Base-by-base conservation (phyloP, 495 filamentous ascomycete species). In the Symbiotaphrina buchneri region DNA sequence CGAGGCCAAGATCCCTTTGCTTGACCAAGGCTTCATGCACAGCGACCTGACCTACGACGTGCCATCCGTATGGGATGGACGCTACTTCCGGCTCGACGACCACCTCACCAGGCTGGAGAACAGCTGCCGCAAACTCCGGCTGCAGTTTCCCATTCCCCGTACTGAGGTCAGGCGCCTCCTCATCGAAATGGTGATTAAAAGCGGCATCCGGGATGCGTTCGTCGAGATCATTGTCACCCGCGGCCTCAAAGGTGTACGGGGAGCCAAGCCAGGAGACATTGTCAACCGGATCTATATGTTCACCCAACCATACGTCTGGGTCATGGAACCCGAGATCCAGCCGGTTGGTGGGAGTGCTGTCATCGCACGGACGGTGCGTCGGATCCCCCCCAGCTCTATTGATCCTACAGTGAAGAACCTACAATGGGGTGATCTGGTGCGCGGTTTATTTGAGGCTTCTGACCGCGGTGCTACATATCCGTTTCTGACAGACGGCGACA, bases 1-100 rank as follows among this genome's bases (percentile, higher is more conserved):
- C 21, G 36, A 53, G 29, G 53, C 53, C 0, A 51, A 45, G 27
- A 54, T 56, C 18, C 53, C 53, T 0, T 36, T 56, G 3, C 30
- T 52, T 1, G 53, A 56, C 33, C 46, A 56, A 39, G 53, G 53
- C 19, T 56, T 56, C 34, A 36, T 54, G 32, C 53, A 51, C 37
- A 47, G 51, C 41, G 53, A 56, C 20, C 33, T 56, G 18, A 52
- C 50, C 15, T 56, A 56, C 33, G 53, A 56, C 28, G 53, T 56
- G 3, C 53, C 53, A 3, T 42, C 49, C 0, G 45, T 56, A 18
- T 54, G 53, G 53, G 47, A 54, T 29, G 51, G 53, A 6, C 47
- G 53, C n/a, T n/a, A n/a, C 37, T 51, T 53, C 39, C 50, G 48
- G 0, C 45, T 53, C 5, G 46, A 53, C 24, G 50, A 53, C 37